A percentile compares a stretch with the other conserved stretches of the same genome.
Evolutionary conservation across 768 basidiomycete genomes (phyloP).

Genomic region (Tricholoma saponaceum): DNA sequence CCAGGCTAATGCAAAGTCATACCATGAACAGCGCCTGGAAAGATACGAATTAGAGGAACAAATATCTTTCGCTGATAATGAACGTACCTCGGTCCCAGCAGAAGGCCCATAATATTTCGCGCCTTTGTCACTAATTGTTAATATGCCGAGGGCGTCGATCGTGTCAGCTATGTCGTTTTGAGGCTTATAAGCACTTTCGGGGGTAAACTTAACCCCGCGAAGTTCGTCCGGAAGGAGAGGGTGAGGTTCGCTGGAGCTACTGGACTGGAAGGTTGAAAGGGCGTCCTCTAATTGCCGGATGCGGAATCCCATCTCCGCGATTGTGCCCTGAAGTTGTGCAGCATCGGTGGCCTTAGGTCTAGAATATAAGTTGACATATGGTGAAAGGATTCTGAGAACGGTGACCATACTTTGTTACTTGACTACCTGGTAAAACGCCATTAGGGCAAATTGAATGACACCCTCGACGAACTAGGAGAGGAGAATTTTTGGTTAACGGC

Average conservation of each 20-base stretch:
- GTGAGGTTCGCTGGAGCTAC: slow-evolving; percentile 59
- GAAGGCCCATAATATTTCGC: slow-evolving; percentile 72
- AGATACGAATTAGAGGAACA: not conserved
- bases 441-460: slow-evolving; percentile 63
- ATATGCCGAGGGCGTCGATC: slow-evolving; percentile 62
- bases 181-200: slow-evolving; percentile 37
- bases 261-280: slow-evolving; percentile 62
- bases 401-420: slow-evolving; percentile 48
- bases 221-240: slow-evolving; percentile 65
- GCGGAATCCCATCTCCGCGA: slow-evolving; percentile 54
- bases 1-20: not conserved
- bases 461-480: slow-evolving; percentile 45
- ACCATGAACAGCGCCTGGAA: slow-evolving; percentile 51
- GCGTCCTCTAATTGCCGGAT: slow-evolving; percentile 65
- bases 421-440: slow-evolving; percentile 51
- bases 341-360: slow-evolving; percentile 62
- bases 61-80: not conserved
- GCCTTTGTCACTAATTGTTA: slow-evolving; percentile 67
- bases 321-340: slow-evolving; percentile 53
- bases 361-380: not conserved
- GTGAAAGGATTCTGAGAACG: not conserved
- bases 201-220: slow-evolving; percentile 58
- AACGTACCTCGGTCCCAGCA: slow-evolving; percentile 63
- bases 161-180: slow-evolving; percentile 21
- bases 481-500: not conserved